These are phyloP conservation scores for Lotus japonicus DNA, from an alignment of 306 rosid species.

Conservation along the genomic window DNA sequence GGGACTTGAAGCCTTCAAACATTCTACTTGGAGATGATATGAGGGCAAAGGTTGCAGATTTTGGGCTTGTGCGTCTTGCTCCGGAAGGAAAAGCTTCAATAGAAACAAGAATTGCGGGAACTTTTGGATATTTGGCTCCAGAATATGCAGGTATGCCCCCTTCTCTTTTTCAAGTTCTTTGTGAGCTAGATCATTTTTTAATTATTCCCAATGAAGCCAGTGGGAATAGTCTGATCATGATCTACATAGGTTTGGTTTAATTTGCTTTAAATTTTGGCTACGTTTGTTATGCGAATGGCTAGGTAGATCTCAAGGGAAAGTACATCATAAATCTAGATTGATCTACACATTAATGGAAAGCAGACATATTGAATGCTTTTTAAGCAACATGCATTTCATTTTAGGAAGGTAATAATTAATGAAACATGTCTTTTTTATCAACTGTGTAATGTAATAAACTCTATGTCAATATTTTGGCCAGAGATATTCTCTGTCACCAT, in stretches of 20 bases:
- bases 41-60: conserved; percentile 91
- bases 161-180: not conserved
- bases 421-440: not conserved
- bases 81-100: conserved; percentile 83
- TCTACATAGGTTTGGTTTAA: not conserved
- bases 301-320: not conserved
- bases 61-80: conserved; percentile 79
- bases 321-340: not conserved
- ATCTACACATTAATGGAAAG: not conserved
- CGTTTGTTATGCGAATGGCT: not conserved
- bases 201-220: not conserved
- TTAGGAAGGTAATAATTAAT: not conserved
- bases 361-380: not conserved
- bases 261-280: not conserved
- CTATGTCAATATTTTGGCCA: not conserved
- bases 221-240: not conserved
- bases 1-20: conserved; percentile 86
- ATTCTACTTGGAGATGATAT: conserved; percentile 88
- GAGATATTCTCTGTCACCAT: not conserved
- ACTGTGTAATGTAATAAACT: not conserved
- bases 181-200: not conserved
- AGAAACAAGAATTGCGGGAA: conserved; percentile 82
- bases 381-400: not conserved
- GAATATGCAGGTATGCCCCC: conserved; percentile 66
- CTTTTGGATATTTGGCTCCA: conserved; percentile 84